Conservation (phyloP, 2,329 filamentous ascomycete species). For the Fusarium sulawesiense region DNA sequence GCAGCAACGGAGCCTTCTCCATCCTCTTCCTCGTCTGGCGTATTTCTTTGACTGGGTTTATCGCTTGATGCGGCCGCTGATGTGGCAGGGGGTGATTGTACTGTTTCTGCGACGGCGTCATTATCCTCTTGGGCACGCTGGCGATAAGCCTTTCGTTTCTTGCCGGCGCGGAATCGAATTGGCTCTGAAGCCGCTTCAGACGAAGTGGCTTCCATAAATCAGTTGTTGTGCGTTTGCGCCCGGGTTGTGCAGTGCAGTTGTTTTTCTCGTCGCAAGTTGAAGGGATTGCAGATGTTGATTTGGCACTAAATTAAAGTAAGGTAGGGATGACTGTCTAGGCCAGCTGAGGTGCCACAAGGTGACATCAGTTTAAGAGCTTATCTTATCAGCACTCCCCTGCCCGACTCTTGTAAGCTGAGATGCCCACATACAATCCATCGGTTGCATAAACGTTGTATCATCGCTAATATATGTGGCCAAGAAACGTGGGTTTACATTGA, state of each 20-base stretch:
- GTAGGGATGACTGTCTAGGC: neutral
- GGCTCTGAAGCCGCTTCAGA: constrained; percentile 40
- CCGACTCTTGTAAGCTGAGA: constrained; percentile 9
- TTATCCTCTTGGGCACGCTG: constrained; percentile 58
- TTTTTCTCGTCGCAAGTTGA: constrained; percentile 7
- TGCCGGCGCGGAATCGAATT: constrained; percentile 66
- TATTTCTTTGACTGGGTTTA: constrained; percentile 4
- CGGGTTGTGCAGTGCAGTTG: neutral
- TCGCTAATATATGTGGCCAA: neutral
- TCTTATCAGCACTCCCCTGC: constrained; percentile 29
- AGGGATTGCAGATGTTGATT: constrained; percentile 6
- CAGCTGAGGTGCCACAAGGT: constrained; percentile 6
- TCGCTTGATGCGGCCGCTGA: constrained; percentile 9
- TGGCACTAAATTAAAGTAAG: neutral
- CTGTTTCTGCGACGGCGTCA: constrained; percentile 15
- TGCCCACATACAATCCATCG: neutral
- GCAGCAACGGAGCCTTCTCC: constrained; percentile 57
- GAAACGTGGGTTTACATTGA: neutral
- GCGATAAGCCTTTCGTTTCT: constrained; percentile 70
- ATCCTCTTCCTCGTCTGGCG: constrained; percentile 45
- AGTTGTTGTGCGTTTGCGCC: neutral
- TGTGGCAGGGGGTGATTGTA: constrained; percentile 4
- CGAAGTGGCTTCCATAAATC: constrained; percentile 33
- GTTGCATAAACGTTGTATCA: constrained; percentile 19
- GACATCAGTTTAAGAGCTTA: constrained; percentile 35